Evolutionary conservation across 164 flowering plant genomes (phyloP).

Genomic region (Piper longum): DNA sequence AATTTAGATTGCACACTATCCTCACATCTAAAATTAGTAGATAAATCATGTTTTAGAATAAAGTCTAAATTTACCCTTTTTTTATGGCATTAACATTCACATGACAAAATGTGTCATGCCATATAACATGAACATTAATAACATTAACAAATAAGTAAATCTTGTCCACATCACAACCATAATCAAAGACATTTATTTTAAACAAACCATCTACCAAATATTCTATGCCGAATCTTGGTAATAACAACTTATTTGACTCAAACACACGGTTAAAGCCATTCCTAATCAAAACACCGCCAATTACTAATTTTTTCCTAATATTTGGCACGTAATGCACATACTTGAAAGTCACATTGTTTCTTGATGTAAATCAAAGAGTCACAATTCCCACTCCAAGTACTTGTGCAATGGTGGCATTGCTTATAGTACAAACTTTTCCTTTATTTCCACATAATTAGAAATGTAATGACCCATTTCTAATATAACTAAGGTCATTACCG

Average conservation of each 20-base stretch:
- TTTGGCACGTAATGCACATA: background rate
- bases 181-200: background rate
- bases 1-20: too few relatives aligned
- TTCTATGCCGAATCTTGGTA: background rate
- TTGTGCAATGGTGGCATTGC: background rate
- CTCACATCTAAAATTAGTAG: too few relatives aligned
- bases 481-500: too few relatives aligned
- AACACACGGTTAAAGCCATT: background rate
- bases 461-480: too few relatives aligned
- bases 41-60: too few relatives aligned
- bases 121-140: too few relatives aligned
- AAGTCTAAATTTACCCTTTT: too few relatives aligned
- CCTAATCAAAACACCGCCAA: background rate
- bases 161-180: background rate
- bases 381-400: background rate
- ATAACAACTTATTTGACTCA: background rate
- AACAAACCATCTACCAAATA: background rate
- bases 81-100: too few relatives aligned
- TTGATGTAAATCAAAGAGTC: background rate
- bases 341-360: background rate
- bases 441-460: too few relatives aligned
- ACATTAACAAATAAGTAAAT: too few relatives aligned
- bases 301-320: background rate
- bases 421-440: background rate
- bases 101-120: too few relatives aligned